Base-by-base conservation (phyloP, 2,329 filamentous ascomycete species). In the Hymenoscyphus salicellus region DNA sequence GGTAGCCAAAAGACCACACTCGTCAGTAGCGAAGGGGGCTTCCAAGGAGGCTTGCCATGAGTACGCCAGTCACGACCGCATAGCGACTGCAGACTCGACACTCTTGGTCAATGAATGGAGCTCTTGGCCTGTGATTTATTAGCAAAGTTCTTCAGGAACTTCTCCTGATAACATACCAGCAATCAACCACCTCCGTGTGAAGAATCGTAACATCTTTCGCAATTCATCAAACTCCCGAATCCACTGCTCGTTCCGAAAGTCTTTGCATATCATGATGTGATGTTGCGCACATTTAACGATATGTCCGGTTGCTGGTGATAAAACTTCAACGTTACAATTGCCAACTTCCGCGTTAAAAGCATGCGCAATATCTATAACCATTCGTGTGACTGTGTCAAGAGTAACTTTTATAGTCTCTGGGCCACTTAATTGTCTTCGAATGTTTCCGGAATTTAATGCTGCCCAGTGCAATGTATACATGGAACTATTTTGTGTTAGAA, bases 311-410 rank as follows among this genome's bases (percentile, higher is more conserved):
- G 64, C 59, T 4, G 69, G 69, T 8, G 62, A 36, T 30, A 70
- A n/a, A 2, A 55, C 26, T 10, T 68, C 69, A 14, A 67, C 58
- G 33, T 69, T 46, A 28, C 60, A 57, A 11, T 46, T 52, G 16
- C 26, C 43, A 28, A 26, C 46, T 52, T 66, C 63, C 4, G 61
- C 43, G 33, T 70, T 70, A 63, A 67, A 70, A 5, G 65, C 66
- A 28, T 67, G 65, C 10, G 66, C 64, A 43, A 70, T 69, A 33
- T 71, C 69, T 16, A 71, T 66, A 6, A 68, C 64, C 69, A 71
- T 71, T 46, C 66, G 62, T 1, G 68, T 70, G 6, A 71, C 58
- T 17, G 66, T 69, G 17, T 63, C 64, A 2, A 70, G 46, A 16
- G 68, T 67, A 26, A 61, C 60, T 59, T 60, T 63, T 10, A 67